Conservation (phyloP, 2,329 filamentous ascomycete genomes). For the Penicillium sp. region DNA sequence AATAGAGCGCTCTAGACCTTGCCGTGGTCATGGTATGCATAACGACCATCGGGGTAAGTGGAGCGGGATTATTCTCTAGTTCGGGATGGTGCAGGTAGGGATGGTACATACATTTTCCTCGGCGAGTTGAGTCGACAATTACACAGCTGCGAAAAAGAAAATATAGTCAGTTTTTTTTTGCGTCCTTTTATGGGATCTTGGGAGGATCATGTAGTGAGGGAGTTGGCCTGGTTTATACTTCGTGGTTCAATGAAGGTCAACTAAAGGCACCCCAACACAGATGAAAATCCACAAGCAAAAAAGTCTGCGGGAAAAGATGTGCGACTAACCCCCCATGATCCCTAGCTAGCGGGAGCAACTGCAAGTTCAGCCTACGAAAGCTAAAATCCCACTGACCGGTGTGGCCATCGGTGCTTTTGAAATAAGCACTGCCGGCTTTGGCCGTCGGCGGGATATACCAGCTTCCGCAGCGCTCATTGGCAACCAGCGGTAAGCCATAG, state of each 20-base stretch:
- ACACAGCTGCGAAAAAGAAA: slow-evolving; percentile 49
- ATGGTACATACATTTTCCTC: slow-evolving; percentile 69
- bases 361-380: slow-evolving; percentile 76
- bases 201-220: background rate
- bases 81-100: background rate
- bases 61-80: background rate
- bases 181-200: background rate
- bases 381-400: slow-evolving; percentile 89
- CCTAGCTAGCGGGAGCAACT: slow-evolving; percentile 68
- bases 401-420: slow-evolving; percentile 97
- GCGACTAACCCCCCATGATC: slow-evolving; percentile 61
- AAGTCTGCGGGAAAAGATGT: no score
- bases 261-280: background rate
- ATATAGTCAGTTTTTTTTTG: slow-evolving; percentile 13
- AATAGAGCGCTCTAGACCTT: background rate
- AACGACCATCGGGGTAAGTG: background rate
- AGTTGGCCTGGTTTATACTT: background rate
- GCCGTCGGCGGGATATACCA: slow-evolving; percentile 75
- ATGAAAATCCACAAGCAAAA: background rate
- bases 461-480: slow-evolving; percentile 92
- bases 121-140: slow-evolving; percentile 86
- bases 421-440: slow-evolving; percentile 79
- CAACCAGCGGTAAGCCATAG: slow-evolving; percentile 67
- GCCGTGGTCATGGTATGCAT: background rate
- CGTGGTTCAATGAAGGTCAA: background rate